phyloP scores from a whole-genome alignment of 768 basidiomycete species.

The Tubosaeta sp. region DNA sequence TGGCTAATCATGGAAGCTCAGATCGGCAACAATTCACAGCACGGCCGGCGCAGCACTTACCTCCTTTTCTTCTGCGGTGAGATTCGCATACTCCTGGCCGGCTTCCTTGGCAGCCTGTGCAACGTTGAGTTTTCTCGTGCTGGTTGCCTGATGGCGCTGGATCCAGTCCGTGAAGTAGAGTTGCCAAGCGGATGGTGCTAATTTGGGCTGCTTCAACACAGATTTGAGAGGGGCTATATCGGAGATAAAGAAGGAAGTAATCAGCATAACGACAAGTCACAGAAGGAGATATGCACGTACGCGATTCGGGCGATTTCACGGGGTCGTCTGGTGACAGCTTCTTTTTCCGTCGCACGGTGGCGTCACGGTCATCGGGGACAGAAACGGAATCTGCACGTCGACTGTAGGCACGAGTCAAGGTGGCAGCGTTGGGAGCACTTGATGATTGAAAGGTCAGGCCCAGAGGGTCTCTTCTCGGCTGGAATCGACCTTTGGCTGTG shows the following conservation, averaged over 20 bases:
- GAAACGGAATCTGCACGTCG: constrained; percentile 65
- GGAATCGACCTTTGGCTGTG: constrained; percentile 36
- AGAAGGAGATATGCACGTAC: constrained; percentile 38
- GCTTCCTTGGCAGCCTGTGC: constrained; percentile 95
- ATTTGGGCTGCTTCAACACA: constrained; percentile 78
- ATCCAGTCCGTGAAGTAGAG: constrained; percentile 96
- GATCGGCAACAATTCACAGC: constrained; percentile 20
- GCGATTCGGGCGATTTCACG: constrained; percentile 40
- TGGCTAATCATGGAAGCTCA: constrained; percentile 46
- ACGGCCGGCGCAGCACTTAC: constrained; percentile 39
- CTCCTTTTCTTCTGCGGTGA: constrained; percentile 81
- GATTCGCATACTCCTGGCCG: constrained; percentile 80
- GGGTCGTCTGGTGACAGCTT: constrained; percentile 30
- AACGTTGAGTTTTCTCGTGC: constrained; percentile 85
- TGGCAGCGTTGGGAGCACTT: constrained; percentile 52
- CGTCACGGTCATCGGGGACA: constrained; percentile 60
- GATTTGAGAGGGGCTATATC: constrained; percentile 66
- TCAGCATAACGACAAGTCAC: constrained; percentile 29
- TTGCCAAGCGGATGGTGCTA: constrained; percentile 94
- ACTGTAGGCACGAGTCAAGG: constrained; percentile 57
- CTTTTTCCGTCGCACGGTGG: constrained; percentile 67
- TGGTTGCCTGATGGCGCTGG: constrained; percentile 75
- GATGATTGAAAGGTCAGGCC: constrained; percentile 63
- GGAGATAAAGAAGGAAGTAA: constrained; percentile 22
- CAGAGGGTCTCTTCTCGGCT: constrained; percentile 43